Conservation (phyloP, 208 protist species). For the Trichomonas tenax region DNA sequence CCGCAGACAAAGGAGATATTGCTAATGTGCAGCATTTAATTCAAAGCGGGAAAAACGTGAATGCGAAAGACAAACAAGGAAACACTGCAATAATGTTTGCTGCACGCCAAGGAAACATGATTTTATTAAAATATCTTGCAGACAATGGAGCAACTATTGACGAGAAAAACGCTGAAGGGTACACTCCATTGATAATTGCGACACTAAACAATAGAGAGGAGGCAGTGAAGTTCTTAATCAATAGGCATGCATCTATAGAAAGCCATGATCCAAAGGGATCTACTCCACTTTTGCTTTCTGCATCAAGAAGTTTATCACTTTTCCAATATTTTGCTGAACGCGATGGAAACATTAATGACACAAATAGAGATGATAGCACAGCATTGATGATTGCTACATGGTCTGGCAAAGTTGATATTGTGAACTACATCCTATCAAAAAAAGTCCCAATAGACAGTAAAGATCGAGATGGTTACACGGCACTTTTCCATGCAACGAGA, state of each 20-base stretch:
- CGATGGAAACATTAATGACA: background rate
- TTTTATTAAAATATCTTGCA: background rate
- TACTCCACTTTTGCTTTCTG: background rate
- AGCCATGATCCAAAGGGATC: background rate
- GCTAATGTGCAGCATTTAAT: background rate
- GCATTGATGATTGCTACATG: background rate
- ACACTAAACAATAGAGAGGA: background rate
- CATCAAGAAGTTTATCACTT: background rate
- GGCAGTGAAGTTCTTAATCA: background rate
- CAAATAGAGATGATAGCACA: background rate
- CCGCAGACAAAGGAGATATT: background rate
- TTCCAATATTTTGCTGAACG: background rate
- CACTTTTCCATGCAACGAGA: background rate
- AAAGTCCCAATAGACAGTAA: background rate
- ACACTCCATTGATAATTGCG: background rate
- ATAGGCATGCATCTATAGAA: background rate
- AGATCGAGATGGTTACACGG: background rate
- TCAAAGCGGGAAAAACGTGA: background rate
- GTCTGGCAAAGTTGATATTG: background rate
- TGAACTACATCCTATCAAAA: background rate
- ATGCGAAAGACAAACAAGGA: background rate
- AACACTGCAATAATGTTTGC: background rate
- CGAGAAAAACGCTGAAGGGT: background rate
- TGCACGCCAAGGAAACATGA: background rate
- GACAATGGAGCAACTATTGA: background rate